Evolutionary conservation across 352 stramenopile species (phyloP), one percentile per base, ranked within the genome.

Genomic region (Phytopythium litorale): DNA sequence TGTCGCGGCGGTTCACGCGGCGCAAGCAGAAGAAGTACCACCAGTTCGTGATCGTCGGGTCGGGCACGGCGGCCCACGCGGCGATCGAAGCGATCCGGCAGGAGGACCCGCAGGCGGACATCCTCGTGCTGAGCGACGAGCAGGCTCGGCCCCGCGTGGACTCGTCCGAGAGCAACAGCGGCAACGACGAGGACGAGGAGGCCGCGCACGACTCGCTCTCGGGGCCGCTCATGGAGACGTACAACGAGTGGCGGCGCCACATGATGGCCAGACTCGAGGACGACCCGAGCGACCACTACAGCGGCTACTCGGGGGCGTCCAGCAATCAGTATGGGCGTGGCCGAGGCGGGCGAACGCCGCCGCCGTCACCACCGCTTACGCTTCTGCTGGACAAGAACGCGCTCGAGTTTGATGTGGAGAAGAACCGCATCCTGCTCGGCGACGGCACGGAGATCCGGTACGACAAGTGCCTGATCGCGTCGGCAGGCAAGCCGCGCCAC

Each of bases 71-170:
- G 21, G 91, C 91, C 15, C 89, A 96, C 66, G 89, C 91, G 0
- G 91, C 91, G 28, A 95, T 98, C 58, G 91, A 97, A 64, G 87
- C 89, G 28, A 97, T 98, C 56, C 81, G 91, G 18, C 88, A 96
- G 67, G 75, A 88, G 52, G 73, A 93, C 23, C 61, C 70, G 2
- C 60, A 72, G 28, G 87, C 89, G 18, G 86, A 97, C 55, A 96
- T 97, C 55, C 67, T 97, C 35, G 86, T 97, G 16, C 79, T 97
- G 25, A 94, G 81, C 64, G 87, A 97, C 60, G 88, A 94, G 65
- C 68, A 79, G 19, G 78, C 81, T 15, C 66, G 87, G 51, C 82
- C 81, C 0, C 81, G 84, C 25, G 62, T 87, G 19, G 83, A 95
- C 60, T 82, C 77, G 33, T 67, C 76, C 0, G 66, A 76, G 15